phyloP scores from a whole-genome alignment of 2,329 filamentous ascomycete species.

The Emmonsiellopsis sp. region DNA sequence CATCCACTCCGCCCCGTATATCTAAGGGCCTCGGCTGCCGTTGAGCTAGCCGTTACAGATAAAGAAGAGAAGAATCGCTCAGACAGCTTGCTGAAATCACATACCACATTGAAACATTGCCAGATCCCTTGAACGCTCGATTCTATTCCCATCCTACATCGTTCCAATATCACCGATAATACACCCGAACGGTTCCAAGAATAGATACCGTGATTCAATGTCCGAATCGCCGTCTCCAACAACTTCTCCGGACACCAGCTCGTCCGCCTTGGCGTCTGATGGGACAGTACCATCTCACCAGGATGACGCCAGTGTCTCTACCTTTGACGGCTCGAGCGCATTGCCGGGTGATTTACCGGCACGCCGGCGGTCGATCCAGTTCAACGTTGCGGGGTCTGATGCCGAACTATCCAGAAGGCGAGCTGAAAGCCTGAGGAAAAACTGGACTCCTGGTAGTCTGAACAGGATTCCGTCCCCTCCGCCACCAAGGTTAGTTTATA shows the following conservation, averaged over 20 bases:
- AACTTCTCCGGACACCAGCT: constrained; percentile 13
- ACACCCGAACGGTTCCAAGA: not conserved
- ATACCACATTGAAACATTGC: too few species aligned
- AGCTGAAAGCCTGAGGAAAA: constrained; percentile 19
- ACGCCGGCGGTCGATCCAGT: constrained; percentile 31
- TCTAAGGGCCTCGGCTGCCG: too few species aligned
- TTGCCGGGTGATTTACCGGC: constrained; percentile 15
- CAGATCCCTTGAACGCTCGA: not conserved
- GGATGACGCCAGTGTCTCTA: constrained; percentile 1
- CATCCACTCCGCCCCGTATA: too few species aligned
- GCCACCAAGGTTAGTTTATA: constrained; percentile 26
- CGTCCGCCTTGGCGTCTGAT: constrained; percentile 11
- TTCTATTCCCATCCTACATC: not conserved
- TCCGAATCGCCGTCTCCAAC: constrained; percentile 8
- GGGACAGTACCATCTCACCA: not conserved
- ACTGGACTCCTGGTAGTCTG: constrained; percentile 11
- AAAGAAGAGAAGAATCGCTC: too few species aligned
- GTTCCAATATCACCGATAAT: not conserved
- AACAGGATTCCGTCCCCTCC: constrained; percentile 28
- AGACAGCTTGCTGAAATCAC: too few species aligned
- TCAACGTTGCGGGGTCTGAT: constrained; percentile 24
- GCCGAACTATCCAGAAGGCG: constrained; percentile 18
- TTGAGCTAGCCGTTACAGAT: too few species aligned
- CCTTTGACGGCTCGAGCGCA: not conserved
- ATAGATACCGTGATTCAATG: constrained; percentile 6